phyloP scores from a whole-genome alignment of 2,329 filamentous ascomycete genomes.

The Elsinoe arachidis region DNA sequence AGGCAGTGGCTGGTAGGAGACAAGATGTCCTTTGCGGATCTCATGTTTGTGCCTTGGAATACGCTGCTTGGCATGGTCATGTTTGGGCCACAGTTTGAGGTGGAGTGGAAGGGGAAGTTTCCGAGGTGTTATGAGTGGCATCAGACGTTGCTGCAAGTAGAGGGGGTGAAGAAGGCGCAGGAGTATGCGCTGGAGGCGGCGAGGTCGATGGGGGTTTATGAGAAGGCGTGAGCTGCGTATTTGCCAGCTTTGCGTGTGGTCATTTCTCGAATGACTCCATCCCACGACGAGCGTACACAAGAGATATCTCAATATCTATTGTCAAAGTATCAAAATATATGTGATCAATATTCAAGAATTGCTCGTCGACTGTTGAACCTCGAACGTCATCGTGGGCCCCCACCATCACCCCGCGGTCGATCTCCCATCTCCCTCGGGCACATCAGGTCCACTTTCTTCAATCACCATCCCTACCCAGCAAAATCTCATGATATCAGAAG shows the following conservation, averaged over 20 bases:
- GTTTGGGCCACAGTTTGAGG: slow-evolving; percentile 12
- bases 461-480: neutral
- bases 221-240: neutral
- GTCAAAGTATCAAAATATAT: too few species aligned
- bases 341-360: too few species aligned
- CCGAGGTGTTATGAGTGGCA: slow-evolving; percentile 25
- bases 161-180: slow-evolving; percentile 22
- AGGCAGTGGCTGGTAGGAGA: slow-evolving; percentile 36
- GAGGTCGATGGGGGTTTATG: neutral
- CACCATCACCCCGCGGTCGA: neutral
- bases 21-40: slow-evolving; percentile 36
- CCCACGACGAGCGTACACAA: neutral
- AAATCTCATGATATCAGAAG: slow-evolving; percentile 28
- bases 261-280: neutral
- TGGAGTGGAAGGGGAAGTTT: slow-evolving; percentile 24
- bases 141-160: slow-evolving; percentile 22
- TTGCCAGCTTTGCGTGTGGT: too few species aligned
- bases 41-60: slow-evolving; percentile 35
- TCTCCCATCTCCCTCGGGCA: neutral
- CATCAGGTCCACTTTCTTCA: neutral
- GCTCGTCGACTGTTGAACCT: too few species aligned
- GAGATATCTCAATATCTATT: too few species aligned
- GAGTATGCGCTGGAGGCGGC: neutral
- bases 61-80: slow-evolving; percentile 22
- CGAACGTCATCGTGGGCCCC: slow-evolving; percentile 5